These are phyloP conservation scores for Lineolata rhizophorae DNA, from an alignment of 495 filamentous ascomycete genomes.

Conservation along the genomic window DNA sequence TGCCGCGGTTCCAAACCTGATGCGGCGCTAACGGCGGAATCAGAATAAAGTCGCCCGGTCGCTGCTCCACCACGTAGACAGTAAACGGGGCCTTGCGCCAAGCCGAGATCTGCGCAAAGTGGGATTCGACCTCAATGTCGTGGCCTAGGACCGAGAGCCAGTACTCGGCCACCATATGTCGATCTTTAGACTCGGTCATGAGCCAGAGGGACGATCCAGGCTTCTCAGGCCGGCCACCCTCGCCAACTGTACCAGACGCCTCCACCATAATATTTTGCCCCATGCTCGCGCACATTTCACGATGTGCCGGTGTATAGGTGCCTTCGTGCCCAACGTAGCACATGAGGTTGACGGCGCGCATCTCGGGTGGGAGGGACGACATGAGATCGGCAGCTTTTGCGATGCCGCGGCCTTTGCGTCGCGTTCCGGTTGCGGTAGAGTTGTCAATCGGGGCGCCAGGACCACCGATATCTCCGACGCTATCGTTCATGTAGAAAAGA, in stretches of 20 bases:
- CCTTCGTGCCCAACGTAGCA: constrained; percentile 96
- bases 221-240: constrained; percentile 42
- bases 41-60: constrained; percentile 80
- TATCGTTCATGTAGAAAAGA: constrained; percentile 74
- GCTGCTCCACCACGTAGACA: constrained; percentile 83
- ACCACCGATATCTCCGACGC: constrained; percentile 32
- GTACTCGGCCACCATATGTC: constrained; percentile 70
- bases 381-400: constrained; percentile 69
- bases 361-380: constrained; percentile 65
- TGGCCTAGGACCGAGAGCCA: constrained; percentile 81
- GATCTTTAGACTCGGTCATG: constrained; percentile 86
- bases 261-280: constrained; percentile 98
- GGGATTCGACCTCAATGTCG: constrained; percentile 86
- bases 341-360: constrained; percentile 92
- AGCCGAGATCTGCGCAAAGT: constrained; percentile 83
- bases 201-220: constrained; percentile 90
- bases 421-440: constrained; percentile 12
- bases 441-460: constrained; percentile 19
- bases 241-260: constrained; percentile 33
- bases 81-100: constrained; percentile 85
- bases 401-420: constrained; percentile 24
- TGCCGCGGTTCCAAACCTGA: constrained; percentile 96
- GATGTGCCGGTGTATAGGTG: constrained; percentile 87
- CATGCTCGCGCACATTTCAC: constrained; percentile 91
- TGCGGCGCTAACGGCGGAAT: constrained; percentile 93